Evolutionary conservation across 2,329 filamentous ascomycete species (phyloP), one percentile per base, ranked within the genome.

Genomic region (Scedosporium boydii): DNA sequence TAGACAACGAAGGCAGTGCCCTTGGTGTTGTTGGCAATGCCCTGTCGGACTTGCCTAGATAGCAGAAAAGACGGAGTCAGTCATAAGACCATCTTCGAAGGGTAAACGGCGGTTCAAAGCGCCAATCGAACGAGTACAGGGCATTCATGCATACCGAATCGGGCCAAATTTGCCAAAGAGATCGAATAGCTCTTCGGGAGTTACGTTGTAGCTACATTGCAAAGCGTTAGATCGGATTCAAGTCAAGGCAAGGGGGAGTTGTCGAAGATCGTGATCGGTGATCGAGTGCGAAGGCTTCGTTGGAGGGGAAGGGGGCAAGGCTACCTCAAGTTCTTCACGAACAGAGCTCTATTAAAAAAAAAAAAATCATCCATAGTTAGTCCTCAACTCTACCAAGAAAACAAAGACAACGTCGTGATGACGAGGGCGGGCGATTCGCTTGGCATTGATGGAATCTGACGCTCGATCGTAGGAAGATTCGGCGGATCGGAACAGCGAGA

Each of bases 271-370:
- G 44, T 23, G 53, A 27, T 41, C 27, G 34, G 7, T n/a, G 26
- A 34, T 14, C 41, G 27, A 44, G 16, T 4, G 27, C 58, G 29
- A 12, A 38, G 38, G 38, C 26, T 51, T 51, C 4, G 41, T 51
- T 41, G 34, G 27, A 34, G n/a, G 48, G 16, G 7, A 34, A 10
- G 34, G 18, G 44, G 51, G 61, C 61, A 64, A 63, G 78, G 82
- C 69, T 78, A 96, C 91, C 90, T 96, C 82, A 98, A 86, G 86
- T 99, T 98, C 91, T 98, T 98, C 73, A 98, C 93, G 86, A 98
- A 98, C 82, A 99, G 90, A 88, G 95, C 93, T 88, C 93, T 96
- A 70, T 66, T 57, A 61, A 4, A 58, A 62, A 58, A 61, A 4
- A 58, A 62, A 42, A 38, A 29, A 60, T n/a, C 10, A 34, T 16